phyloP scores from a whole-genome alignment of 768 basidiomycete species.

The Leucosporidium creatinivorum region DNA sequence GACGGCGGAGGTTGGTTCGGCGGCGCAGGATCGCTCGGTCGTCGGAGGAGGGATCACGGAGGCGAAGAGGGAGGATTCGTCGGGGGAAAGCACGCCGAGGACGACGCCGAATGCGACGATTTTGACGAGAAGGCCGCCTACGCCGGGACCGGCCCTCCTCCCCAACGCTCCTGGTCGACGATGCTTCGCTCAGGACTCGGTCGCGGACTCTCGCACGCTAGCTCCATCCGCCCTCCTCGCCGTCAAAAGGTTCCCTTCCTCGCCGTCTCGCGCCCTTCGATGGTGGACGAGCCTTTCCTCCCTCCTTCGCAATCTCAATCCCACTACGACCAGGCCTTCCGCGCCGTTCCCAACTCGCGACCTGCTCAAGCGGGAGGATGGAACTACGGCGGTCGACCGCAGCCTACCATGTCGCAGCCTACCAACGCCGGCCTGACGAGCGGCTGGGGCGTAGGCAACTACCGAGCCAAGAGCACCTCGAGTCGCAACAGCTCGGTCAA shows the following conservation, averaged over 20 bases:
- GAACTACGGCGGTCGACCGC: no score
- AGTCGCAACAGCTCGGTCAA: neutral
- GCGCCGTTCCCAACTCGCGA: no score
- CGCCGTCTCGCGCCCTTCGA: constrained; percentile 16
- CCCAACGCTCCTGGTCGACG: neutral
- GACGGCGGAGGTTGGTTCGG: neutral
- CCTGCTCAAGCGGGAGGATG: no score
- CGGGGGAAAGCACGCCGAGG: constrained; percentile 3
- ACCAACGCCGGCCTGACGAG: no score
- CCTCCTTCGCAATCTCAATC: constrained; percentile 8
- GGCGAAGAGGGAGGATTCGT: constrained; percentile 16
- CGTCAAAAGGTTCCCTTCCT: constrained; percentile 13
- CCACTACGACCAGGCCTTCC: no score
- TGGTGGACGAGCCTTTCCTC: constrained; percentile 22
- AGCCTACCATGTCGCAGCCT: no score
- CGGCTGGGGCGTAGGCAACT: neutral
- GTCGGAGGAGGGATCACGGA: neutral
- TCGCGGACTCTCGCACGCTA: no score
- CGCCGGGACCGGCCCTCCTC: neutral
- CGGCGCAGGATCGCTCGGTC: neutral
- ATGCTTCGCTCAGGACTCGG: neutral
- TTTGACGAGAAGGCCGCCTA: constrained; percentile 1
- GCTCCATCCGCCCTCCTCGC: no score
- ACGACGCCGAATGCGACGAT: constrained; percentile 1
- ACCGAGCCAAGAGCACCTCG: constrained; percentile 11